A percentile compares a stretch with the other conserved stretches of the same genome.
Evolutionary conservation across 1,284 basidiomycete genomes (phyloP).

Genomic region (Agroathelia rolfsii): DNA sequence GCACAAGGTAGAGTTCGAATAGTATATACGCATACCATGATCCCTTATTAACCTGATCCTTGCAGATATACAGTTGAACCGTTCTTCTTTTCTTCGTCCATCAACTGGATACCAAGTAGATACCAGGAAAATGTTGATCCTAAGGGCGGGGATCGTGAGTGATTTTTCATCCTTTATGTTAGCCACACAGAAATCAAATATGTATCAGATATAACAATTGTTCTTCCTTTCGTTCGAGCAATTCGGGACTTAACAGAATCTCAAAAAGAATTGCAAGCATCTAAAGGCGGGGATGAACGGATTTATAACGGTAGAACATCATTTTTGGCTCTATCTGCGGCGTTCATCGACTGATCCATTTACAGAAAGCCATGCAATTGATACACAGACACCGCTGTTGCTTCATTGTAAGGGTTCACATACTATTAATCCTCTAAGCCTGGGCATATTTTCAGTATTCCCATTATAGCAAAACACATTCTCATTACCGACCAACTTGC

Average conservation of each 20-base stretch:
- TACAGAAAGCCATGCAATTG: too few species aligned
- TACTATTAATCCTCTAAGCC: slow-evolving; percentile 11
- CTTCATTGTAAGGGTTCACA: slow-evolving; percentile 23
- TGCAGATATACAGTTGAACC: slow-evolving; percentile 36
- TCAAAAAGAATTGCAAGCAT: too few species aligned
- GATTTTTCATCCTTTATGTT: neutral
- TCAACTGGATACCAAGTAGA: slow-evolving; percentile 46
- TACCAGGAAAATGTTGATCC: slow-evolving; percentile 33
- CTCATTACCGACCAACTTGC: slow-evolving; percentile 26
- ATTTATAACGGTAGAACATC: neutral
- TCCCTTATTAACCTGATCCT: neutral
- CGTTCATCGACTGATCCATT: too few species aligned
- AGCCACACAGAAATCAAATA: neutral
- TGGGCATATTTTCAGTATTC: neutral
- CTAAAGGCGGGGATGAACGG: slow-evolving; percentile 2
- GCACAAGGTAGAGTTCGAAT: slow-evolving; percentile 26
- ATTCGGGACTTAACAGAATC: slow-evolving; percentile 5
- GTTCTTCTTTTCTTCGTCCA: slow-evolving; percentile 47
- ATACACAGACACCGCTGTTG: too few species aligned
- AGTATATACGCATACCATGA: slow-evolving; percentile 5
- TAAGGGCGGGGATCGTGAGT: slow-evolving; percentile 36
- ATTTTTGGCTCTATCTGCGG: neutral
- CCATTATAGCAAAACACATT: slow-evolving; percentile 10
- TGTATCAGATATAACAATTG: slow-evolving; percentile 42
- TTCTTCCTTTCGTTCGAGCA: slow-evolving; percentile 34